Conservation (phyloP, 345 rosid species). For the Citrus inodora region DNA sequence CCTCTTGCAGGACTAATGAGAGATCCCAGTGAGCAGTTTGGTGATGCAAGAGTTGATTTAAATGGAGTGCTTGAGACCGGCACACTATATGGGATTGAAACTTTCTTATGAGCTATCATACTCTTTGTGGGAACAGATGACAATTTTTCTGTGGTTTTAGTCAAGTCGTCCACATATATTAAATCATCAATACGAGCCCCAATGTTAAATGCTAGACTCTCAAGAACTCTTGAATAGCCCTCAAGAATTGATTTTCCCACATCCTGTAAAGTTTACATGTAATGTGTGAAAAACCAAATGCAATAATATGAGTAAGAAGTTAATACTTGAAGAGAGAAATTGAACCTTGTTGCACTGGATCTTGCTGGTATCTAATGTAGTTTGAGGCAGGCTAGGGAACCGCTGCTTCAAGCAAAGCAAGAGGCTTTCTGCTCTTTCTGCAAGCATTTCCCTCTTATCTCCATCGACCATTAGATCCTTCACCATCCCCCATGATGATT, state of each 20-base stretch:
- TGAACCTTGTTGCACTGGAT: conserved; percentile 89
- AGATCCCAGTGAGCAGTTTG: conserved; percentile 66
- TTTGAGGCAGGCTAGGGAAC: conserved; percentile 83
- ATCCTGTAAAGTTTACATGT: conserved; percentile 45
- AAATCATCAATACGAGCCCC: conserved; percentile 86
- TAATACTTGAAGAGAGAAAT: not conserved
- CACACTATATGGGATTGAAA: conserved; percentile 53
- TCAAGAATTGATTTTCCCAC: conserved; percentile 91
- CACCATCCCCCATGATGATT: conserved; percentile 87
- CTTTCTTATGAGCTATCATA: conserved; percentile 56
- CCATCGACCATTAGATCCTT: conserved; percentile 84
- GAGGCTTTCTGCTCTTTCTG: conserved; percentile 88
- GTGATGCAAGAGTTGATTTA: conserved; percentile 61
- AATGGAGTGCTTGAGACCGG: conserved; percentile 64
- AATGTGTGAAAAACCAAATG: not conserved
- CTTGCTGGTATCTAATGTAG: conserved; percentile 86
- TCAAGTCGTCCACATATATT: conserved; percentile 84
- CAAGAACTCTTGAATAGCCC: conserved; percentile 92
- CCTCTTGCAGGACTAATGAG: conserved; percentile 59
- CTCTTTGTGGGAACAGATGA: conserved; percentile 55
- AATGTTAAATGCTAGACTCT: conserved; percentile 84
- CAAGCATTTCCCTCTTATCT: conserved; percentile 82
- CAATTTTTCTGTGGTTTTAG: conserved; percentile 62
- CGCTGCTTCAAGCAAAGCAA: conserved; percentile 87
- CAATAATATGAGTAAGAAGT: not conserved